A percentile compares a stretch with the other conserved stretches of the same genome.
Conservation (phyloP, 345 rosid species). For the Brassica cretica region DNA sequence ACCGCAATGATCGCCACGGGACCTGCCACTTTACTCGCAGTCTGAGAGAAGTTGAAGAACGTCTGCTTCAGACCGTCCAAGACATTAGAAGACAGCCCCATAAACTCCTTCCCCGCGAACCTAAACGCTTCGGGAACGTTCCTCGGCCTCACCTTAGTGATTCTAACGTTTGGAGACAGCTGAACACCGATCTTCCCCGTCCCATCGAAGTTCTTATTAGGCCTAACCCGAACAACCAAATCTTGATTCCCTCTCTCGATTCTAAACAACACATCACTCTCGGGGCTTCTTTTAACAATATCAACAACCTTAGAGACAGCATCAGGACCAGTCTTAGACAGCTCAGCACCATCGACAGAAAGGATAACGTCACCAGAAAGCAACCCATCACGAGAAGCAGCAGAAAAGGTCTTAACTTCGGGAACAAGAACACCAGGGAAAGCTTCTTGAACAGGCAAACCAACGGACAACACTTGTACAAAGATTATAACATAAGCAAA, state of each 20-base stretch:
- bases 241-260: conserved; percentile 60
- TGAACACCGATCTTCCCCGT: conserved; percentile 91
- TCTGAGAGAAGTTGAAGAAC: conserved; percentile 78
- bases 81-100: conserved; percentile 74
- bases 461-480: conserved; percentile 77
- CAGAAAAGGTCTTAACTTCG: conserved; percentile 76
- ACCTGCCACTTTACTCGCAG: conserved; percentile 89
- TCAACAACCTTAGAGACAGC: conserved; percentile 74
- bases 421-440: conserved; percentile 94
- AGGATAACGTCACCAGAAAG: conserved; percentile 82
- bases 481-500: conserved; percentile 80
- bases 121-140: conserved; percentile 56
- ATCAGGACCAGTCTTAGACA: conserved; percentile 56
- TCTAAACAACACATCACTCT: conserved; percentile 61
- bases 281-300: conserved; percentile 63
- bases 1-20: conserved; percentile 97
- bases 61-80: conserved; percentile 84
- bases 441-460: conserved; percentile 90
- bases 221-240: conserved; percentile 64
- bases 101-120: conserved; percentile 71
- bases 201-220: conserved; percentile 81
- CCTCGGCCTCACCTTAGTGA: conserved; percentile 62
- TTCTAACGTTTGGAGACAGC: conserved; percentile 73
- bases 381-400: conserved; percentile 90
- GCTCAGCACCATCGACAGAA: conserved; percentile 56